Conservation (phyloP, 805 yeast genomes). For the Yarrowia bubula region DNA sequence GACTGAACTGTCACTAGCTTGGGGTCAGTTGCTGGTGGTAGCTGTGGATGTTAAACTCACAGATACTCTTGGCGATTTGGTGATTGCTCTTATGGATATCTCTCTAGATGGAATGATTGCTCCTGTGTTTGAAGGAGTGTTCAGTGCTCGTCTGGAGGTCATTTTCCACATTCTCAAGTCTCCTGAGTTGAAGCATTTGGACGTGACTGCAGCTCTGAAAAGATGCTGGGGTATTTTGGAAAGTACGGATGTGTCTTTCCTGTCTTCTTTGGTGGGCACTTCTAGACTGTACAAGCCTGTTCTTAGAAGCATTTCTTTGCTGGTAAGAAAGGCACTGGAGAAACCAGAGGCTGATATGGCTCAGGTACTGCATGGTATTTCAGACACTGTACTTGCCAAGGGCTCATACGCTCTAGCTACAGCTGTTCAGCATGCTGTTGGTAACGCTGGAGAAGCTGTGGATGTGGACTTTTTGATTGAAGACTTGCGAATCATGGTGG, state of each 20-base stretch:
- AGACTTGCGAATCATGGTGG: slow-evolving; percentile 61
- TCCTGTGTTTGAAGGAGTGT: slow-evolving; percentile 17
- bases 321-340: slow-evolving; percentile 2
- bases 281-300: slow-evolving; percentile 19
- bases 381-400: slow-evolving; percentile 61
- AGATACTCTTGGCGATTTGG: slow-evolving; percentile 2
- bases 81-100: slow-evolving; percentile 1
- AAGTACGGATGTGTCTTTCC: slow-evolving; percentile 2
- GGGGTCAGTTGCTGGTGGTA: slow-evolving; percentile 68
- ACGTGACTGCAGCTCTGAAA: slow-evolving; percentile 1
- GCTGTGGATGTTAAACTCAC: slow-evolving; percentile 42
- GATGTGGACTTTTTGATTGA: slow-evolving; percentile 46
- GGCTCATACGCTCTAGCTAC: slow-evolving; percentile 62
- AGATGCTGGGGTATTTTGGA: slow-evolving; percentile 20
- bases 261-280: slow-evolving; percentile 29
- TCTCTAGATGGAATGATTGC: slow-evolving; percentile 12
- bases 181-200: not conserved
- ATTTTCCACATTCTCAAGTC: slow-evolving; percentile 18
- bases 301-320: slow-evolving; percentile 4
- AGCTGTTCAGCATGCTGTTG: slow-evolving; percentile 58
- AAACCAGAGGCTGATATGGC: slow-evolving; percentile 30
- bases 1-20: slow-evolving; percentile 64
- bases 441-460: not conserved
- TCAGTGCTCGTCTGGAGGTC: slow-evolving; percentile 14
- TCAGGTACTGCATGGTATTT: slow-evolving; percentile 43